Evolutionary conservation across 306 rosid species (phyloP).

Genomic region (Gynostemma pentaphyllum): DNA sequence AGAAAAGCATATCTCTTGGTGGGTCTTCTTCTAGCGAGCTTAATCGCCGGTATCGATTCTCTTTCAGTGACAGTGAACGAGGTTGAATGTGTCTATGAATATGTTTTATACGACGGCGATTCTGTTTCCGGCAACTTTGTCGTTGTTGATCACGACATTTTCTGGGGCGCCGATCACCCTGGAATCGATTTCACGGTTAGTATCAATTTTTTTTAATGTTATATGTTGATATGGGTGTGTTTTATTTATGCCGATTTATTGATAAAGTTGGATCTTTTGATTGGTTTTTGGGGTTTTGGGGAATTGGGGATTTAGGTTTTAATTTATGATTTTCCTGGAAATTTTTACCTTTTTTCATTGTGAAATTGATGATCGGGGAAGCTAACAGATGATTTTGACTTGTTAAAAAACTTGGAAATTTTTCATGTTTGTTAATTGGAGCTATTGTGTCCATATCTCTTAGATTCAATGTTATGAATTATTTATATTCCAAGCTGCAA

Average conservation of each 20-base stretch:
- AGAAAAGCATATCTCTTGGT: constrained; percentile 22
- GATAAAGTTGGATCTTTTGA: constrained; percentile 1
- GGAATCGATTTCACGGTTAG: constrained; percentile 78
- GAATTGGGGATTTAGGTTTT: background rate
- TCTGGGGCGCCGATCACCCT: constrained; percentile 93
- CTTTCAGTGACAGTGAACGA: constrained; percentile 80
- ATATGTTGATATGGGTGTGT: background rate
- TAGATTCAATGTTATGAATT: background rate
- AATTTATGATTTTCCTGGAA: background rate
- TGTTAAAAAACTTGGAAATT: background rate
- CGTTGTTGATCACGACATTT: constrained; percentile 89
- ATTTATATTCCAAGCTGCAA: background rate
- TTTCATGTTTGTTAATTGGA: constrained; percentile 5
- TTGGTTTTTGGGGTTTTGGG: too few species aligned
- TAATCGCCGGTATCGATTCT: constrained; percentile 42
- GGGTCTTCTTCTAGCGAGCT: constrained; percentile 34
- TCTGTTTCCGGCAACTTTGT: constrained; percentile 77
- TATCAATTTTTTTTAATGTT: background rate
- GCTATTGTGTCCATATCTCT: background rate
- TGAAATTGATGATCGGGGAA: background rate
- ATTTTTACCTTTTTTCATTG: background rate
- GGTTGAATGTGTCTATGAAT: constrained; percentile 78
- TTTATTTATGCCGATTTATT: background rate
- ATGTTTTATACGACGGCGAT: constrained; percentile 82
- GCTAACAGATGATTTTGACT: background rate